phyloP scores from a whole-genome alignment of 192 early-diverging fungal species.

The Oehlia diaphana region DNA sequence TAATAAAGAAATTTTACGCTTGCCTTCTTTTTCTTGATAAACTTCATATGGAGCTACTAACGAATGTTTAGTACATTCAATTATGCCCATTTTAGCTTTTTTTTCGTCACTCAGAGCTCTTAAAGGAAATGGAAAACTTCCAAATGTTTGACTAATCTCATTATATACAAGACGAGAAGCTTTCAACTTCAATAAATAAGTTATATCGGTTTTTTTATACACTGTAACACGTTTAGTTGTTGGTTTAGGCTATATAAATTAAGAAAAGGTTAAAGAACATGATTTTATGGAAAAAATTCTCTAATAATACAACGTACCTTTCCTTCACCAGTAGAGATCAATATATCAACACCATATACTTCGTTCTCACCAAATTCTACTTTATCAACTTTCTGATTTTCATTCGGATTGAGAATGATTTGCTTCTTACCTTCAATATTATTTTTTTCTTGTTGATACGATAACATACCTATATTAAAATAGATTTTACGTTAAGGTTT shows the following conservation, averaged over 20 bases:
- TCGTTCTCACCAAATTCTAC: constrained; percentile 79
- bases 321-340: constrained; percentile 87
- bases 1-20: background rate
- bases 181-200: constrained; percentile 87
- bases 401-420: constrained; percentile 88
- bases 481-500: background rate
- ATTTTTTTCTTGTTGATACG: constrained; percentile 84
- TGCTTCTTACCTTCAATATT: constrained; percentile 90
- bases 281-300: background rate
- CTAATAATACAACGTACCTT: constrained; percentile 61
- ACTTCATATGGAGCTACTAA: constrained; percentile 83
- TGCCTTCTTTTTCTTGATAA: constrained; percentile 77
- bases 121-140: constrained; percentile 86
- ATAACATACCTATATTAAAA: constrained; percentile 61
- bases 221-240: constrained; percentile 74
- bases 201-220: constrained; percentile 83
- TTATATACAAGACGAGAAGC: constrained; percentile 71
- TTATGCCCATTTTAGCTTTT: constrained; percentile 88
- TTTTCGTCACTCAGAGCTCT: constrained; percentile 86
- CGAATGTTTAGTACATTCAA: constrained; percentile 83
- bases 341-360: constrained; percentile 91
- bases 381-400: constrained; percentile 67
- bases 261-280: background rate
- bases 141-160: constrained; percentile 78
- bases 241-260: constrained; percentile 18